phyloP scores from a whole-genome alignment of 441 rosid species.

The Erysimum cheiri region DNA sequence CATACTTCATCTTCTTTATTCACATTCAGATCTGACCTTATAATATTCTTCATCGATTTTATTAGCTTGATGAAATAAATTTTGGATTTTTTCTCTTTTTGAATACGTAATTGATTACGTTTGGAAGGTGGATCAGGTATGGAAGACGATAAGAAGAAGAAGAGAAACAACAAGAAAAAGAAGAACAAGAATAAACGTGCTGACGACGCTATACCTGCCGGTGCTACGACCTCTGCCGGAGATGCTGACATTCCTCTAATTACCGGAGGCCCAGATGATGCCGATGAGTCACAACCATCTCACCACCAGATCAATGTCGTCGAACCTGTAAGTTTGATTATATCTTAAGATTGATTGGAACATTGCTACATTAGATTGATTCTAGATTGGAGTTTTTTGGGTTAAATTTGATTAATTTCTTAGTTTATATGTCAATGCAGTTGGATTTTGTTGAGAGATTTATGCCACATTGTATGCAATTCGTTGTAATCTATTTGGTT shows the following conservation, averaged over 20 bases:
- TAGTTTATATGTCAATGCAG: not conserved
- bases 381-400: not conserved
- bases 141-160: conserved; percentile 68
- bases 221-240: conserved; percentile 21
- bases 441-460: conserved; percentile 9
- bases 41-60: not conserved
- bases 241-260: conserved; percentile 40
- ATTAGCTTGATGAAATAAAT: conserved; percentile 2
- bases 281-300: conserved; percentile 36
- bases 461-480: conserved; percentile 1
- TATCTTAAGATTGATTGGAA: conserved; percentile 17
- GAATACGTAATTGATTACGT: not conserved
- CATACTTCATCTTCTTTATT: not conserved
- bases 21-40: conserved; percentile 36
- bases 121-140: conserved; percentile 42
- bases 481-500: not conserved
- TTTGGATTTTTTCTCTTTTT: not conserved
- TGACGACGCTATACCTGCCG: conserved; percentile 44
- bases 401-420: not conserved
- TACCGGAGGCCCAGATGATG: conserved; percentile 25
- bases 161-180: conserved; percentile 67
- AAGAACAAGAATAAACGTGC: conserved; percentile 52
- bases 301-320: conserved; percentile 47
- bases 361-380: not conserved
- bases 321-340: conserved; percentile 46